Percentiles rank a stretch among this genome's conserved stretches.
Conservation (phyloP, 208 protist genomes). For the Leishmania aethiopica region DNA sequence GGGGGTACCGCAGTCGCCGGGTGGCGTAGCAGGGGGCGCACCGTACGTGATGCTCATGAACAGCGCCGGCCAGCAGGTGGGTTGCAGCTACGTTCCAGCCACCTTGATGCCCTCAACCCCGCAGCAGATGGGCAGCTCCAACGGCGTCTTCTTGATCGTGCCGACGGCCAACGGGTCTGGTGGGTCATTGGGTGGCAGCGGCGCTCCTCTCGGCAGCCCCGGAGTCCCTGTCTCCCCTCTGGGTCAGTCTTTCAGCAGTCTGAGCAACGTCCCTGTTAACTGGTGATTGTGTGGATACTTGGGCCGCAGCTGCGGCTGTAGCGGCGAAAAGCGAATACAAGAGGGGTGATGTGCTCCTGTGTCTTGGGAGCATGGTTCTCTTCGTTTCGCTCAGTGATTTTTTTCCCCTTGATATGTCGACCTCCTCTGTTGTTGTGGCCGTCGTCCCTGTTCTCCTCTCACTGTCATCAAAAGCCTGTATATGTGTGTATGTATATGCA, state of each 20-base stretch:
- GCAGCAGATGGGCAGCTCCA: conserved; percentile 16
- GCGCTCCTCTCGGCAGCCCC: background rate
- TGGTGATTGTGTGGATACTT: conserved; percentile 52
- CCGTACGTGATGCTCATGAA: conserved; percentile 29
- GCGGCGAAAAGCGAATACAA: background rate
- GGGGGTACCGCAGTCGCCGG: conserved; percentile 1
- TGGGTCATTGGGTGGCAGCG: background rate
- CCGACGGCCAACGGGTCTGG: conserved; percentile 4
- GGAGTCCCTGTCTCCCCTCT: conserved; percentile 16
- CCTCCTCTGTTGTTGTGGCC: background rate
- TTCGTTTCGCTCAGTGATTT: too few relatives aligned
- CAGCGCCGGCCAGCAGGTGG: background rate
- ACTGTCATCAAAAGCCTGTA: background rate
- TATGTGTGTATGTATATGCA: background rate
- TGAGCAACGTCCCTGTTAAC: conserved; percentile 31
- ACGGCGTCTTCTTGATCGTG: conserved; percentile 25
- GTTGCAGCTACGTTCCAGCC: conserved; percentile 14
- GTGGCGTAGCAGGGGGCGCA: background rate
- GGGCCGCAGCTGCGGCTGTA: conserved; percentile 14
- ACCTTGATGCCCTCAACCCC: conserved; percentile 8
- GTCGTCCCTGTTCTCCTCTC: background rate
- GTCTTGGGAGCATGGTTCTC: too few relatives aligned
- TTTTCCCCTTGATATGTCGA: too few relatives aligned
- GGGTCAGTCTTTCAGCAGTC: conserved; percentile 22
- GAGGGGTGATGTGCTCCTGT: background rate